phyloP scores from a whole-genome alignment of 805 yeast species.

The Isabelozyma gotoi region DNA sequence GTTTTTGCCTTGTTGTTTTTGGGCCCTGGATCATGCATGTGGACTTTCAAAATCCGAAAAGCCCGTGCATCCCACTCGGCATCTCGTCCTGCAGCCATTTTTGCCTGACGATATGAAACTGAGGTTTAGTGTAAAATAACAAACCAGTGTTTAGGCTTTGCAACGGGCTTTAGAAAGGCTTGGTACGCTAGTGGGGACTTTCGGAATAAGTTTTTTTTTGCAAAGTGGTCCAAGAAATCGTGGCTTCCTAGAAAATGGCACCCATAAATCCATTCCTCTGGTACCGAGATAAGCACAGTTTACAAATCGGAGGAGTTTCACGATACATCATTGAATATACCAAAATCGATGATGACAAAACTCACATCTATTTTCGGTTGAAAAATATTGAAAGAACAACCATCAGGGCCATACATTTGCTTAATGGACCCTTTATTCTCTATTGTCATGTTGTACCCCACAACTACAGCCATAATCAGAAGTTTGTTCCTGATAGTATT shows the following conservation, averaged over 20 bases:
- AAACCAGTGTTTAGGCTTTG: too few species aligned
- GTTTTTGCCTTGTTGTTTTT: too few species aligned
- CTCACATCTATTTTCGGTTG: constrained; percentile 30
- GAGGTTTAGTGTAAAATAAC: too few species aligned
- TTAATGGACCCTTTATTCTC: constrained; percentile 44
- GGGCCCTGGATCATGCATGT: too few species aligned
- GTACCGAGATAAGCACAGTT: constrained; percentile 35
- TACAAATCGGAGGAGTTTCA: constrained; percentile 38
- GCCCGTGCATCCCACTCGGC: too few species aligned
- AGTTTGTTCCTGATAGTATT: constrained; percentile 21
- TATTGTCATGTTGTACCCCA: constrained; percentile 44
- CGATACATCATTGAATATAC: constrained; percentile 32
- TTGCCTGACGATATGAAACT: too few species aligned
- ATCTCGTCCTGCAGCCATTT: too few species aligned
- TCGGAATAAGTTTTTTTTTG: too few species aligned
- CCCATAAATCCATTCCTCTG: constrained; percentile 20
- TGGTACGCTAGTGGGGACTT: too few species aligned
- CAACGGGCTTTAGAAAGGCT: too few species aligned
- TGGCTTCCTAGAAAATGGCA: neutral
- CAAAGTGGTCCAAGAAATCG: too few species aligned
- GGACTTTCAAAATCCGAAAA: too few species aligned
- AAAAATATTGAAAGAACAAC: constrained; percentile 38
- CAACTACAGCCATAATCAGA: constrained; percentile 24
- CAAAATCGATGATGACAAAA: constrained; percentile 10
- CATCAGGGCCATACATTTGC: constrained; percentile 40